Base-by-base conservation (phyloP, 1,284 basidiomycete species). In the Trametes versicolor region DNA sequence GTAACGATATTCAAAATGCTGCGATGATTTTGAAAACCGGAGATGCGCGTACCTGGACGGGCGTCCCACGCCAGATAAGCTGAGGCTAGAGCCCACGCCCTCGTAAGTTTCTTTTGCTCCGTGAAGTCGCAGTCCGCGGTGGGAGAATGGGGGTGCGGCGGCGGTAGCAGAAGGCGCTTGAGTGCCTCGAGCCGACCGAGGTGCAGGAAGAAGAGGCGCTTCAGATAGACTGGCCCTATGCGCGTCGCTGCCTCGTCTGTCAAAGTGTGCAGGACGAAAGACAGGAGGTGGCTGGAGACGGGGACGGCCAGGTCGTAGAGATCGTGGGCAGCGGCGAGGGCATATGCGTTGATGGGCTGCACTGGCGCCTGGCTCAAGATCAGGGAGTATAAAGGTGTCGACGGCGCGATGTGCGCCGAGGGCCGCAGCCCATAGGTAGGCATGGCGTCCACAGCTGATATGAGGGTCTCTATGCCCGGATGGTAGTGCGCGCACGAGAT, bases 61-160 rank as follows among this genome's bases (percentile, higher is more conserved):
- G 76, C 76, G 63, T 79, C 79, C 79, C 79, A 81, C 34, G 78
- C 78, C 4, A 81, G 71, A 68, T 80, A 80, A 59, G 79, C 78
- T 27, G 73, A 74, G 17, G 79, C 79, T 23, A 80, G 70, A 9
- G 78, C 78, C 79, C 79, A 81, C n/a, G 79, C 79, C 15, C 79
- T 65, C 45, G 78, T 78, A 49, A 80, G 65, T 70, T 78, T 77
- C 73, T 79, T 80, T 73, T 81, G 80, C 65, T 80, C 78, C 10
- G 68, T 69, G 62, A 77, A 78, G 65, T 79, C 78, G 62, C 79
- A 81, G 2, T 62, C 65, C 8, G 69, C 56, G n/a, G 76, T 79
- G 4, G 78, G 76, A 21, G 77, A 71, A 61, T 81, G 80, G 13
- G 74, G 74, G 25, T 75, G 75, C 1, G 80, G 80, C 9, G 80